Evolutionary conservation across 2,329 filamentous ascomycete species (phyloP).

Genomic region (Fusarium gaditjirri): DNA sequence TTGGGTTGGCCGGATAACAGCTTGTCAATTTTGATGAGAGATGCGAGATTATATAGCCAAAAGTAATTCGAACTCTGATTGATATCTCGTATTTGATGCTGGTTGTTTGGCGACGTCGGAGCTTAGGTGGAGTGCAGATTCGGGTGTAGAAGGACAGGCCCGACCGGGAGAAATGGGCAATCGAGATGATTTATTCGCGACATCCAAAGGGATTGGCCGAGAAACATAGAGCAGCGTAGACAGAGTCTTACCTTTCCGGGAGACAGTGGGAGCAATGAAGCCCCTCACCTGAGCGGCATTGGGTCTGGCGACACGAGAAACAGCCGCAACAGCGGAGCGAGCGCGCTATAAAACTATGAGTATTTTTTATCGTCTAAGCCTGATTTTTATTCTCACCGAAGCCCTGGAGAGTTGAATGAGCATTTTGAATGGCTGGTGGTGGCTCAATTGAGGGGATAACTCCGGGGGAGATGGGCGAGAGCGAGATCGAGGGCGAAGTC

Average conservation of each 20-base stretch:
- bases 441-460: slow-evolving; percentile 58
- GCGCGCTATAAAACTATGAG: slow-evolving; percentile 57
- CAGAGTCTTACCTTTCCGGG: slow-evolving; percentile 67
- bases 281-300: slow-evolving; percentile 61
- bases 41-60: background rate
- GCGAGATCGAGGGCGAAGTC: slow-evolving; percentile 2
- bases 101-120: slow-evolving; percentile 41
- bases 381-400: slow-evolving; percentile 58
- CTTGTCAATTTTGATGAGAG: background rate
- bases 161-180: slow-evolving; percentile 29
- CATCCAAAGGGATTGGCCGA: background rate
- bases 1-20: background rate
- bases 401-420: slow-evolving; percentile 65
- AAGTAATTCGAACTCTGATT: background rate
- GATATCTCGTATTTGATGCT: background rate
- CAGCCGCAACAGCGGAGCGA: slow-evolving; percentile 61
- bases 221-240: background rate
- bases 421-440: slow-evolving; percentile 62
- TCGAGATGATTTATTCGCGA: slow-evolving; percentile 13
- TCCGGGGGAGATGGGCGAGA: slow-evolving; percentile 41
- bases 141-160: slow-evolving; percentile 41
- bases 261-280: slow-evolving; percentile 70
- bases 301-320: slow-evolving; percentile 56
- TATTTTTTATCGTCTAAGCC: background rate
- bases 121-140: slow-evolving; percentile 45